Conservation (phyloP, 345 rosid species). For the Eucalyptus tenuipes region DNA sequence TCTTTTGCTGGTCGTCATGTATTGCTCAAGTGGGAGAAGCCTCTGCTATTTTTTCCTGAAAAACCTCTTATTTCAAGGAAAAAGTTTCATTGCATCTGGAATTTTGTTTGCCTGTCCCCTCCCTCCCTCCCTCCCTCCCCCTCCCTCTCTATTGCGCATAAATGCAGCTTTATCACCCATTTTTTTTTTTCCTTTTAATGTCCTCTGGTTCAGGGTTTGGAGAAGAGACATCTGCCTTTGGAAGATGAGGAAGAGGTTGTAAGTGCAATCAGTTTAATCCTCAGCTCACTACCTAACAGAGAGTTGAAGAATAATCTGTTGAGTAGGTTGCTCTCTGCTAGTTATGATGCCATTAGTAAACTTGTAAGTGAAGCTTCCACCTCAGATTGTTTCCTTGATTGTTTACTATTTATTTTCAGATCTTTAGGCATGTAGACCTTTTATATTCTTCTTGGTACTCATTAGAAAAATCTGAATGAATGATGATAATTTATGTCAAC, state of each 20-base stretch:
- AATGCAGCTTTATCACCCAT: not conserved
- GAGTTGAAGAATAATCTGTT: constrained; percentile 74
- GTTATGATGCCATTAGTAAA: constrained; percentile 71
- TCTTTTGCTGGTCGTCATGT: not conserved
- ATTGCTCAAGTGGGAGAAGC: not conserved
- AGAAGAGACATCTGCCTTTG: constrained; percentile 58
- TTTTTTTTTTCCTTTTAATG: not conserved
- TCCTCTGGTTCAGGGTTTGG: constrained; percentile 39
- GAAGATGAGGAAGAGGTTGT: constrained; percentile 93
- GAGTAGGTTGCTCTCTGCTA: constrained; percentile 71
- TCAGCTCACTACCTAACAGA: constrained; percentile 51
- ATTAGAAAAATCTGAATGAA: not conserved
- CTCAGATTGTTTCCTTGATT: not conserved
- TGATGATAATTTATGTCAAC: not conserved
- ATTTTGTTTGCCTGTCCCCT: not conserved
- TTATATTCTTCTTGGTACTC: not conserved
- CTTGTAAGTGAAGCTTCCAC: constrained; percentile 45
- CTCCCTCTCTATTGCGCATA: not conserved
- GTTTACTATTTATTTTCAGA: not conserved
- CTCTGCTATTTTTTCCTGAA: not conserved
- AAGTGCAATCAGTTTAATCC: constrained; percentile 58
- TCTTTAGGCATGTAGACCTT: not conserved
- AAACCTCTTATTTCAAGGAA: not conserved
- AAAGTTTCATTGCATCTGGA: not conserved
- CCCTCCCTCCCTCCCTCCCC: not conserved